Percentiles rank a stretch among this genome's conserved stretches.
These are phyloP conservation scores for Penicillium ochrochloron DNA, from an alignment of 495 filamentous ascomycete genomes.

Conservation along the genomic window DNA sequence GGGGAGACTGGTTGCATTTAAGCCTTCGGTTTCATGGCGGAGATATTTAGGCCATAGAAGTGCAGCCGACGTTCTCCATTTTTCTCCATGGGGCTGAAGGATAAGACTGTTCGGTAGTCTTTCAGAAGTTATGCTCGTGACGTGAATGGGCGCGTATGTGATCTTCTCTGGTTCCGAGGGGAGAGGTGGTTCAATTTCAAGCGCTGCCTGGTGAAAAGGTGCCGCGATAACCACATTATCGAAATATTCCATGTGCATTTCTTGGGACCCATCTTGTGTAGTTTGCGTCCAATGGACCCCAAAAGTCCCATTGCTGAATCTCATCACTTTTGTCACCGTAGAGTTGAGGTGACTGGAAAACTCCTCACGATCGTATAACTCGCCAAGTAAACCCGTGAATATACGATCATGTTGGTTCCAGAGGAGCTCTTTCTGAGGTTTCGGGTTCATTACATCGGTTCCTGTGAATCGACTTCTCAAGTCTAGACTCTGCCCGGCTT, in stretches of 20 bases:
- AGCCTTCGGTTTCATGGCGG: background rate
- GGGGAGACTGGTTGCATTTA: background rate
- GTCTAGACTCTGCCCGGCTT: background rate
- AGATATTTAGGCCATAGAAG: background rate
- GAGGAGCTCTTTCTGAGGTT: background rate
- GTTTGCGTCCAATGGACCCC: background rate
- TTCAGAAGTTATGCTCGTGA: constrained; percentile 2
- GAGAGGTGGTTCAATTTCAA: constrained; percentile 8
- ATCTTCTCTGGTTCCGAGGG: background rate
- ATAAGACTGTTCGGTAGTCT: background rate
- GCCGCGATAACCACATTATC: constrained; percentile 5
- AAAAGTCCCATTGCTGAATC: background rate
- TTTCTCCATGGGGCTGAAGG: background rate
- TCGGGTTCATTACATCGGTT: background rate
- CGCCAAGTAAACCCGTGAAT: background rate
- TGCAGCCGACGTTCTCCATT: background rate
- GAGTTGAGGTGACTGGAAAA: background rate
- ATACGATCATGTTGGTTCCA: constrained; percentile 3
- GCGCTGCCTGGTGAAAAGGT: constrained; percentile 8
- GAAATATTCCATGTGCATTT: background rate
- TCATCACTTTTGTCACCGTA: background rate
- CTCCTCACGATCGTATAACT: background rate
- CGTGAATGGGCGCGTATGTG: constrained; percentile 2
- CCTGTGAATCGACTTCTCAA: background rate
- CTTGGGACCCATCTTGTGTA: background rate